phyloP scores from a whole-genome alignment of 2,329 filamentous ascomycete species.

The Onygenales sp. region DNA sequence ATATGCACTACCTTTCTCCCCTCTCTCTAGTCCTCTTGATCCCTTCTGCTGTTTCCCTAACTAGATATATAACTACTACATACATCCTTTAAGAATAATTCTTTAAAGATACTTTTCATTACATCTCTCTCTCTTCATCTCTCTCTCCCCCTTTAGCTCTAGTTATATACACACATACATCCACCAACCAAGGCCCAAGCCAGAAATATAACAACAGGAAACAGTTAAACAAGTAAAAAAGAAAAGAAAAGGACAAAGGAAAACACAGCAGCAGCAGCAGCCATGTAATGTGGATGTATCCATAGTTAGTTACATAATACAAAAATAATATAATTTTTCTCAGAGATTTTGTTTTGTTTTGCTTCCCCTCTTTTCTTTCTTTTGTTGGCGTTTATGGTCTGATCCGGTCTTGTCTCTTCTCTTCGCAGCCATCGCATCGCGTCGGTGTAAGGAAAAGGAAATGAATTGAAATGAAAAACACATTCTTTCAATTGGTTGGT shows the following conservation, averaged over 20 bases:
- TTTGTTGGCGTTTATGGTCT: neutral
- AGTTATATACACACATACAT: neutral
- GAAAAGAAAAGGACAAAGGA: neutral
- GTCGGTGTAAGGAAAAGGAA: too few relatives aligned
- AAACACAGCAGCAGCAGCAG: neutral
- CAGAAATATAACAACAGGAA: neutral
- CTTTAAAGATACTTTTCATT: neutral
- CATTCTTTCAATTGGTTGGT: neutral
- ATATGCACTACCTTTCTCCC: too few relatives aligned
- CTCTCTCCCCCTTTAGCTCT: neutral
- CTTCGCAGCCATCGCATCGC: neutral
- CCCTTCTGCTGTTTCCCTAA: too few relatives aligned
- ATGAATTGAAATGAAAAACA: neutral
- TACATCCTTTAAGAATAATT: too few relatives aligned
- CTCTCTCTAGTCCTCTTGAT: too few relatives aligned
- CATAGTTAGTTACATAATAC: neutral
- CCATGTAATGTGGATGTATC: neutral
- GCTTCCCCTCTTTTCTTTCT: neutral
- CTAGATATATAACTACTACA: too few relatives aligned
- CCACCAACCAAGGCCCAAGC: neutral
- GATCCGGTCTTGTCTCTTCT: neutral
- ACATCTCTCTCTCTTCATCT: neutral
- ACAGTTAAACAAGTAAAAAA: neutral
- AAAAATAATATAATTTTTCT: neutral
- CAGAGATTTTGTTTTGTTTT: too few relatives aligned